phyloP scores from a whole-genome alignment of 2,329 filamentous ascomycete genomes.

The Verticillium nubilum region DNA sequence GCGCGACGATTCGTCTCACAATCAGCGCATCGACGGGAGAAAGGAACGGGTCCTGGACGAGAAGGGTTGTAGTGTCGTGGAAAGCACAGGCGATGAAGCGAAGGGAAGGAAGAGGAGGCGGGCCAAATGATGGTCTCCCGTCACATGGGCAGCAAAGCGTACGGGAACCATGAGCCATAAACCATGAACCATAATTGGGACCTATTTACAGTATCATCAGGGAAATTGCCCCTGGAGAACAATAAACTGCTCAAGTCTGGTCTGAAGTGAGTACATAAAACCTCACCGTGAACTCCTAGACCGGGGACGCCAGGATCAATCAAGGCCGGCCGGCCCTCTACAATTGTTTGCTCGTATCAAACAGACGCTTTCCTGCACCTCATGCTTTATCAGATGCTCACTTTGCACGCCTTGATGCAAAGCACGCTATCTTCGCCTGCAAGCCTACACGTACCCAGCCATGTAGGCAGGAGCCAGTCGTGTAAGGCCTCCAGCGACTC shows the following conservation, averaged over 20 bases:
- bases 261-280: too few relatives aligned
- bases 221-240: too few relatives aligned
- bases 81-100: neutral
- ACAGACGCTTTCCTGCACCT: neutral
- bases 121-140: neutral
- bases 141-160: too few relatives aligned
- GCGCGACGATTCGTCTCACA: neutral
- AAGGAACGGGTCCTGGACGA: neutral
- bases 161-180: too few relatives aligned
- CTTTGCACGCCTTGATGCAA: neutral
- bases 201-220: too few relatives aligned
- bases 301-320: too few relatives aligned
- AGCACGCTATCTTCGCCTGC: neutral
- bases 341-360: too few relatives aligned
- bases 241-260: too few relatives aligned
- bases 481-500: neutral
- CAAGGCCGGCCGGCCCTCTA: too few relatives aligned
- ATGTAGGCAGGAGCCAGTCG: neutral
- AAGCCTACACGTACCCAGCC: neutral
- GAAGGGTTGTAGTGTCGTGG: neutral
- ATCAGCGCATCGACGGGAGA: neutral
- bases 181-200: too few relatives aligned
- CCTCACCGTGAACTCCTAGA: neutral
- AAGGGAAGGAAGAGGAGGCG: neutral
- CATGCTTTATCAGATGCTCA: neutral